A percentile compares a stretch with the other conserved stretches of the same genome.
These are phyloP conservation scores for Alternaria consortialis DNA, from an alignment of 2,329 filamentous ascomycete species.

Conservation along the genomic window DNA sequence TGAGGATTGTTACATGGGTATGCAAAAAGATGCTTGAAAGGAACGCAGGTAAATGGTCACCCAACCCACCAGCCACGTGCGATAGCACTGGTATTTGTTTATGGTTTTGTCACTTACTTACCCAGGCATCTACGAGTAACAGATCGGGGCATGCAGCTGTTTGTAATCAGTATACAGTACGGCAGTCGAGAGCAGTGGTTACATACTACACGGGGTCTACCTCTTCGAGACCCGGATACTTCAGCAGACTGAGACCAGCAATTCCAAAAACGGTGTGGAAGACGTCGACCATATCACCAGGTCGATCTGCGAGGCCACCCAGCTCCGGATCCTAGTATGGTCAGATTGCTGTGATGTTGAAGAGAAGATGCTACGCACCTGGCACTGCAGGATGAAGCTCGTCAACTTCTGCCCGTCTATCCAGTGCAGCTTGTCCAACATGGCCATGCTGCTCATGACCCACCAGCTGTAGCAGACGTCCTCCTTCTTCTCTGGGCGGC, in stretches of 20 bases:
- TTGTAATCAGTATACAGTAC: slow-evolving; percentile 13
- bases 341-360: background rate
- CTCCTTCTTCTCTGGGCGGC: slow-evolving; percentile 91
- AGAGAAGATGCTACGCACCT: slow-evolving; percentile 59
- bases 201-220: slow-evolving; percentile 88
- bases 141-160: slow-evolving; percentile 53
- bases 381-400: slow-evolving; percentile 84
- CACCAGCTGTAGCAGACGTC: slow-evolving; percentile 99
- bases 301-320: slow-evolving; percentile 88
- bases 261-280: slow-evolving; percentile 94
- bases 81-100: background rate
- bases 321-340: slow-evolving; percentile 70
- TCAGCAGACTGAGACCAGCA: slow-evolving; percentile 84
- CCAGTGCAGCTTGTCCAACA: slow-evolving; percentile 90
- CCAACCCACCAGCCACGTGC: background rate
- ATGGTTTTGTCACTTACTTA: slow-evolving; percentile 12
- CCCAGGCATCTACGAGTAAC: slow-evolving; percentile 49
- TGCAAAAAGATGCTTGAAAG: background rate
- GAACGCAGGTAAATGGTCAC: background rate
- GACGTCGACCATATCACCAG: slow-evolving; percentile 95
- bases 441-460: slow-evolving; percentile 90
- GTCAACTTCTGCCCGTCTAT: slow-evolving; percentile 84
- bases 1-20: background rate
- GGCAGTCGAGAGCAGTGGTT: background rate
- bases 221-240: slow-evolving; percentile 76